Conservation (phyloP, 2,329 filamentous ascomycete species). For the Alternaria sp. region DNA sequence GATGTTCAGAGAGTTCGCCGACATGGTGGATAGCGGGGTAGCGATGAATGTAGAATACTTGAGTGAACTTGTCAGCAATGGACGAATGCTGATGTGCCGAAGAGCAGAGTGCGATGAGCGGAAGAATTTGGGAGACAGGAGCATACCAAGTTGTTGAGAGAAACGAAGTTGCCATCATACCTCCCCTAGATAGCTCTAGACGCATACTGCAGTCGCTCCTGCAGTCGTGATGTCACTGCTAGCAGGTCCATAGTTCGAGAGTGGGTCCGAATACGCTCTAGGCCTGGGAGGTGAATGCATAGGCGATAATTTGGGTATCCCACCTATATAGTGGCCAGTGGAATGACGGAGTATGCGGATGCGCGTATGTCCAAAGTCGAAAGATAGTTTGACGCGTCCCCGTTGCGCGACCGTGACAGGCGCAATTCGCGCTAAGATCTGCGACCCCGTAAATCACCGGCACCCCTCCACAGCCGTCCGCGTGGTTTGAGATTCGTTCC, state of each 20-base stretch:
- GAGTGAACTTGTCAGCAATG: conserved; percentile 9
- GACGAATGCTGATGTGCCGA: not conserved
- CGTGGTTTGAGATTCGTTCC: too few relatives aligned
- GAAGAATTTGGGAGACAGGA: conserved; percentile 8
- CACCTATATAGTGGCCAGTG: too few relatives aligned
- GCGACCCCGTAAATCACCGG: too few relatives aligned
- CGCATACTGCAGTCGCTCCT: conserved; percentile 7
- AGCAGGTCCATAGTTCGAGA: conserved; percentile 5
- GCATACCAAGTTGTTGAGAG: conserved; percentile 11
- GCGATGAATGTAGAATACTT: conserved; percentile 9
- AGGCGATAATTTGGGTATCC: too few relatives aligned
- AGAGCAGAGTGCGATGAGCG: conserved; percentile 2
- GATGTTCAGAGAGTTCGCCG: conserved; percentile 46
- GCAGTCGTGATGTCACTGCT: conserved; percentile 27
- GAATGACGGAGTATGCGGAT: too few relatives aligned
- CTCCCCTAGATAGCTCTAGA: not conserved
- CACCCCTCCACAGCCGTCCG: too few relatives aligned
- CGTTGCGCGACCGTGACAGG: too few relatives aligned
- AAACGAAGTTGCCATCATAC: not conserved
- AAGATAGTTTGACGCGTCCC: too few relatives aligned
- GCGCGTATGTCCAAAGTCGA: too few relatives aligned
- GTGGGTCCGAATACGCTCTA: too few relatives aligned
- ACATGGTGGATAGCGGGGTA: conserved; percentile 23
- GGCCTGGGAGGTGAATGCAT: too few relatives aligned
- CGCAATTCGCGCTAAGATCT: too few relatives aligned